Evolutionary conservation across 2,329 filamentous ascomycete genomes (phyloP), one percentile per base, ranked within the genome.

Genomic region (Aspergillus sp.): DNA sequence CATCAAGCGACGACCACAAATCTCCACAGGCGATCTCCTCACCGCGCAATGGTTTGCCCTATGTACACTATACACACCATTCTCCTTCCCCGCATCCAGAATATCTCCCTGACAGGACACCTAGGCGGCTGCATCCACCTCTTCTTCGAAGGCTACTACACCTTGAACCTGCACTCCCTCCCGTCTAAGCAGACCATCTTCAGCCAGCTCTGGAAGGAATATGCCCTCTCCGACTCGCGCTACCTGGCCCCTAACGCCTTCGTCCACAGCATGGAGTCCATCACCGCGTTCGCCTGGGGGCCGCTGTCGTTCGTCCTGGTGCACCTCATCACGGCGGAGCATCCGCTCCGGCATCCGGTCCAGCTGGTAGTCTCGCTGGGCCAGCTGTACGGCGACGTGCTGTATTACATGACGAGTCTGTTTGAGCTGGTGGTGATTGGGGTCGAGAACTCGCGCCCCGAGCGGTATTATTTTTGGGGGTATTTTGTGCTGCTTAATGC

Each of bases 171-270:
- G 63, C 70, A 74, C 11, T 74, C 72, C 23, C 76, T 95, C 60
- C 81, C 84, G 0, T 74, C 79, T 14, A 81, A 82, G 54, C 84
- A 88, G 64, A 83, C 84, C 38, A 72, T 92, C 11, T 87, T 90
- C 54, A 88, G 85, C 3, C 89, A 95, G 74, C 78, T 94, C 38
- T 95, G 90, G 90, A 95, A 95, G 67, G 90, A 95, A 71, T 95
- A 95, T 68, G 80, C 88, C 4, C 80, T 91, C 31, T 91, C 88
- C 1, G 90, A 95, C 73, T 93, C 89, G 49, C 81, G 90, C 21
- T 95, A 95, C 64, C 75, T 95, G 55, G 89, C 86, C 1, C 83
- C 84, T 11, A 86, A 91, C 64, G 78, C 84, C 2, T 92, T 94
- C 64, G 88, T 91, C 63, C 76, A 93, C 20, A 89, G 87, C 68